Evolutionary conservation across 805 yeast genomes (phyloP), one percentile per base, ranked within the genome.

Genomic region (Starmerella kuoi): DNA sequence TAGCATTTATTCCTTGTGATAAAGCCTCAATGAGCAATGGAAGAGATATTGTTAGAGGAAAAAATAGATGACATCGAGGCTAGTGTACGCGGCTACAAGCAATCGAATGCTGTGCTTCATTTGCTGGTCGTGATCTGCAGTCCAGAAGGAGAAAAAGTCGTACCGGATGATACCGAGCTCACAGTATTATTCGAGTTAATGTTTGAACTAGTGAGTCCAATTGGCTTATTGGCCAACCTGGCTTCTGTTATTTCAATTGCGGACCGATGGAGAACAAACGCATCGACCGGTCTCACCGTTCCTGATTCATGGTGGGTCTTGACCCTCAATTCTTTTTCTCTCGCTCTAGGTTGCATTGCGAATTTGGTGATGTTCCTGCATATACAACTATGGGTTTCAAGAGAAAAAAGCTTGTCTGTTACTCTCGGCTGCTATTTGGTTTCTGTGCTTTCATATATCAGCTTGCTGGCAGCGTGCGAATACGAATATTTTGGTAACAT

Each of bases 361-460:
- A 86, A 86, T 55, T 38, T 72, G 2, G 71, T 82, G n/a, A 64
- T 86, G 31, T 59, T 82, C 31, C 59, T 82, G 57, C 85, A 85
- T 61, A 81, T 82, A 53, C 63, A 68, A 38, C 83, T 84, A 57
- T 59, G 66, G n/a, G 54, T 68, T 2, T 70, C 87, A 0, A 94
- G 82, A 54, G 38, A 64, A 1, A 62, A 78, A 5, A 76, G 41
- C 19, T 38, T 47, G 4, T n/a, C 32, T 3, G 20, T 31, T n/a
- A 35, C 43, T 2, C 17, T 34, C 24, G 47, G 58, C 1, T 76
- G 82, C 7, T 85, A 87, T 79, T 59, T 75, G 8, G 31, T 67
- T 2, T 91, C 91, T 0, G 65, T 74, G 4, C 38, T 64, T 2
- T 48, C 80, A 11, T 63, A 85, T 27, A 42, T 79, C 38, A 64